Base-by-base conservation (phyloP, 2,329 filamentous ascomycete genomes). In the Sporothrix brasiliensis region DNA sequence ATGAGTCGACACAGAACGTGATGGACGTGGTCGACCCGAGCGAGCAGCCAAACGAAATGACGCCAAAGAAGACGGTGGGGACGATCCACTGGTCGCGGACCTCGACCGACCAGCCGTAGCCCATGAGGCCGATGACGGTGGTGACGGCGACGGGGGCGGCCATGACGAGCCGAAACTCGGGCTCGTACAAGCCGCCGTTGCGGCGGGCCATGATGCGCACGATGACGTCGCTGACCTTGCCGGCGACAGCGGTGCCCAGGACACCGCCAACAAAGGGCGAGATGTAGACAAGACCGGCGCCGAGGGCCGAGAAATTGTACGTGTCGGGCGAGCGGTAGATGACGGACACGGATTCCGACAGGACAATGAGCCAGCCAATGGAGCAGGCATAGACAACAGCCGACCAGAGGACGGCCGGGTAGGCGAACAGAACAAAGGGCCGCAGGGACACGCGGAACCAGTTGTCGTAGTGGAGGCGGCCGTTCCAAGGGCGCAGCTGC, bases 171-270 rank as follows among this genome's bases (percentile, higher is more conserved):
- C 94, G 88, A 77, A 96, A 98, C 79, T 98, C 94, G 0, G 94
- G 94, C 79, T 98, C 94, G 78, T 97, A 98, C 2, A 98, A 83
- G 1, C 94, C 94, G n/a, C 92, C 93, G 75, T 98, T 98, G 39
- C 89, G 89, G 49, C 89, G 87, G 2, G 92, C 86, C 91, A 98
- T 93, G 71, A 83, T 90, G 68, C 89, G 89, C 6, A 97, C 93
- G 63, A 98, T 88, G 2, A 94, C 76, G 76, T 98, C 95, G 3
- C 92, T 95, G 14, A 97, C 85, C 77, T 91, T 92, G 53, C 94
- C 95, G 0, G 94, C 94, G 0, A 97, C 92, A 0, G 91, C 93
- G 0, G 94, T 97, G n/a, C 94, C 94, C 0, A 97, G 84, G 4
- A 98, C 86, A 9, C 92, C 93, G 16, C 93, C 94, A 4, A 97